A percentile compares a stretch with the other conserved stretches of the same genome.
Evolutionary conservation across 163 green algal genomes (phyloP).

Genomic region (Prototheca stagnorum): DNA sequence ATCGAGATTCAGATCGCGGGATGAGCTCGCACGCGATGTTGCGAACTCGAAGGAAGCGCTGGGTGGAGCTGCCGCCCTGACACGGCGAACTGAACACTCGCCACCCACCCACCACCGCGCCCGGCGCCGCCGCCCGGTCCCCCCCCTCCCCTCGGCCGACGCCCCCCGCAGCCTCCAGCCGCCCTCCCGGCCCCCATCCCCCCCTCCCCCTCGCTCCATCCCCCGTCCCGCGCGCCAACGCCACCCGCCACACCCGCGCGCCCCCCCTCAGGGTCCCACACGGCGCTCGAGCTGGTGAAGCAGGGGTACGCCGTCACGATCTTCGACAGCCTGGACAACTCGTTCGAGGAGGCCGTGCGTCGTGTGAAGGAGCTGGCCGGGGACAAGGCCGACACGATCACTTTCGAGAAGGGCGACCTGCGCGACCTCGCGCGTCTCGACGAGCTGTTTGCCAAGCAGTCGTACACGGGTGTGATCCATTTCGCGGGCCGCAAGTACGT

Average conservation of each 20-base stretch:
- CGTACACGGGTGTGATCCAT: slow-evolving; percentile 89
- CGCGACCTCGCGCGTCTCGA: slow-evolving; percentile 49
- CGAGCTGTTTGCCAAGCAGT: slow-evolving; percentile 43
- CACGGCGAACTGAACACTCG: not conserved
- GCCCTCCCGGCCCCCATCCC: not conserved
- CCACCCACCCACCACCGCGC: not conserved
- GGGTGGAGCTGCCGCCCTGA: no score
- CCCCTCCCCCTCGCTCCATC: not conserved
- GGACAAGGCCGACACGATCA: slow-evolving; percentile 61
- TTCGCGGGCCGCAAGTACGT: slow-evolving; percentile 98
- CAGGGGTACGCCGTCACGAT: slow-evolving; percentile 61
- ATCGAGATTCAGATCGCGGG: no score
- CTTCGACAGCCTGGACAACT: slow-evolving; percentile 94
- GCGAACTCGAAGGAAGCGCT: no score
- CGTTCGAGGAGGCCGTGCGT: slow-evolving; percentile 61
- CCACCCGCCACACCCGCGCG: no score
- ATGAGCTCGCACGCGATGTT: no score
- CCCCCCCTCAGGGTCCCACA: slow-evolving; percentile 58
- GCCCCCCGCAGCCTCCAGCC: no score
- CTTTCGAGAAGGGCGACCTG: slow-evolving; percentile 68
- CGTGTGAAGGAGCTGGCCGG: slow-evolving; percentile 80
- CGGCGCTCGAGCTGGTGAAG: slow-evolving; percentile 69
- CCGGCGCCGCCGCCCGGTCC: no score
- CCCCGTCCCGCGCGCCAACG: not conserved
- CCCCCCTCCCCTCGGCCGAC: no score